phyloP scores from a whole-genome alignment of 2,329 filamentous ascomycete genomes.

The Alternaria sp. region DNA sequence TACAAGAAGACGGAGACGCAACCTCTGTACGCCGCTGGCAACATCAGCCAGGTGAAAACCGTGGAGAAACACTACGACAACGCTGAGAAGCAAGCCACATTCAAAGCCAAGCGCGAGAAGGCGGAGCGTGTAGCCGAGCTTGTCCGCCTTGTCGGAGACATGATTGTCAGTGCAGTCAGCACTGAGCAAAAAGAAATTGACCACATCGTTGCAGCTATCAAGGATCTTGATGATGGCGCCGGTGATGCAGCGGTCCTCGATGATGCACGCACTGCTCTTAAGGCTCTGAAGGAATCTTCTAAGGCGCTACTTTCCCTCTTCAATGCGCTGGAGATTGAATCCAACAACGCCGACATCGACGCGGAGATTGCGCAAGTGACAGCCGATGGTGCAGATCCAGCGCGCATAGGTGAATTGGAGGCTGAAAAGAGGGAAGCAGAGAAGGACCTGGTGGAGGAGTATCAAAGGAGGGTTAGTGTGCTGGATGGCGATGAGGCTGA shows the following conservation, averaged over 20 bases:
- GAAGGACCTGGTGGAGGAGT: slow-evolving; percentile 42
- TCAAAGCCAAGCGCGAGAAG: slow-evolving; percentile 58
- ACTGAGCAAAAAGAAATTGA: slow-evolving; percentile 60
- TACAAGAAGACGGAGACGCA: slow-evolving; percentile 62
- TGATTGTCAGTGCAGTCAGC: slow-evolving; percentile 58
- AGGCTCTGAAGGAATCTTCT: slow-evolving; percentile 47
- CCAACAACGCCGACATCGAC: slow-evolving; percentile 61
- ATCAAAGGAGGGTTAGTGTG: slow-evolving; percentile 50
- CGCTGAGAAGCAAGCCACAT: slow-evolving; percentile 58
- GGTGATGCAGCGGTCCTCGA: slow-evolving; percentile 24
- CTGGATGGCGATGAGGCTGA: slow-evolving; percentile 43
- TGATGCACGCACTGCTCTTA: slow-evolving; percentile 36
- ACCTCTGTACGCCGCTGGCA: slow-evolving; percentile 59
- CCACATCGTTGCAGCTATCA: slow-evolving; percentile 54
- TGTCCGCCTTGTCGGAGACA: slow-evolving; percentile 59
- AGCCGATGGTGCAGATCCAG: slow-evolving; percentile 52
- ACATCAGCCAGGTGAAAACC: slow-evolving; percentile 58
- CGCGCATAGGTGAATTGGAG: slow-evolving; percentile 48
- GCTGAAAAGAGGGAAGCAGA: slow-evolving; percentile 42
- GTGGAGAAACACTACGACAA: slow-evolving; percentile 54
- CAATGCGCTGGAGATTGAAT: slow-evolving; percentile 55
- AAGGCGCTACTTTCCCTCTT: slow-evolving; percentile 53
- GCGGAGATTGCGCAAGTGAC: slow-evolving; percentile 62
- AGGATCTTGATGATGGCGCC: slow-evolving; percentile 46
- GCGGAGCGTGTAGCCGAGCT: slow-evolving; percentile 58